Base-by-base conservation (phyloP, 495 filamentous ascomycete species). In the Podospora fimiseda region DNA sequence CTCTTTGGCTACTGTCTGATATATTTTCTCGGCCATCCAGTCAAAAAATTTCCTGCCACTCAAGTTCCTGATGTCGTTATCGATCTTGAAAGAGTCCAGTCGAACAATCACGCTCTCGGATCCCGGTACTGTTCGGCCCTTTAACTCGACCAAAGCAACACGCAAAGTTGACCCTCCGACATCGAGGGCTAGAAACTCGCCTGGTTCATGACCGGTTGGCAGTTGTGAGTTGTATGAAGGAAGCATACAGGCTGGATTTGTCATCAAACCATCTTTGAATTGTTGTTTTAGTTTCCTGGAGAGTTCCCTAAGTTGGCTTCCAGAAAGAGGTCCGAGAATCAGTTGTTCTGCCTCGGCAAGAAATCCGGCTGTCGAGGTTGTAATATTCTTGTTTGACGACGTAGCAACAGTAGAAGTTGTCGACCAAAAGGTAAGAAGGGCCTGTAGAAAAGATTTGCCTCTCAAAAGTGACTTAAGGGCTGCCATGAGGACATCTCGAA, bases 11-110 rank as follows among this genome's bases (percentile, higher is more conserved):
- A 79, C 60, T 11, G 72, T 75, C 36, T 78, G 70, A 53, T 79
- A 77, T 59, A 93, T 90, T 57, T 83, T 83, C 58, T 83, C 78
- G 2, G 88, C 87, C 69, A 95, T 91, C 89, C 89, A 95, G 42
- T 83, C 74, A 57, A 93, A 95, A 42, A 92, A 81, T 9, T 58
- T 62, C 42, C 66, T 53, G n/a, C 78, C 78, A 21, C 66, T 64
- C 3, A 80, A 63, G 37, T 60, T 60, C 56, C 70, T 75, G 33
- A 78, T 59, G 21, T 65, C 58, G 21, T 62, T 66, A 49, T 70
- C 72, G 61, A 81, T 81, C 63, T 74, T 75, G 63, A 75, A 79
- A 39, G 66, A 71, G 43, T 68, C 63, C 60, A 74, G 71, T 16
- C 66, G 71, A 44, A 78, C 55, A 43, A 81, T 78, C 22, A 56